Conservation (phyloP, 2,329 filamentous ascomycete genomes). For the Cladophialophora exuberans region DNA sequence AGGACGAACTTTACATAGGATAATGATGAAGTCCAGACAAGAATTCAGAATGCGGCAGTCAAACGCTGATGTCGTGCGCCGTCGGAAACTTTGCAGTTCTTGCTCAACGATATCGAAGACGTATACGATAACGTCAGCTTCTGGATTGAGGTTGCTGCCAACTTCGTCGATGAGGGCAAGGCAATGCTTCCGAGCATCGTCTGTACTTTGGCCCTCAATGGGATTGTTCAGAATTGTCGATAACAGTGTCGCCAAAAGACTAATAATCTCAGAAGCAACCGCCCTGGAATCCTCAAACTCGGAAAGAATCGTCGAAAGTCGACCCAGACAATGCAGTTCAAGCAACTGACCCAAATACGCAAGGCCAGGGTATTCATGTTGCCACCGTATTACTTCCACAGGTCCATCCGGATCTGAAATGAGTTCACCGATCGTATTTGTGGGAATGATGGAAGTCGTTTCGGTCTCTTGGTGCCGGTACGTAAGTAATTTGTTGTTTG, state of each 20-base stretch:
- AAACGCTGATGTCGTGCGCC: slow-evolving; percentile 65
- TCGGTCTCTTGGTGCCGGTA: slow-evolving; percentile 33
- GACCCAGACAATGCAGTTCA: slow-evolving; percentile 52
- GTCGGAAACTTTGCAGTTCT: slow-evolving; percentile 54
- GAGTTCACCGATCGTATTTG: slow-evolving; percentile 57
- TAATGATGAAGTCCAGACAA: slow-evolving; percentile 79
- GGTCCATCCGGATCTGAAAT: slow-evolving; percentile 74
- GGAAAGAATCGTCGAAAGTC: slow-evolving; percentile 50
- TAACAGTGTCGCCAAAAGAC: slow-evolving; percentile 72
- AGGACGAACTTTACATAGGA: slow-evolving; percentile 72
- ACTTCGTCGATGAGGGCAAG: slow-evolving; percentile 54
- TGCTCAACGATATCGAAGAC: slow-evolving; percentile 84
- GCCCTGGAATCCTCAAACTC: slow-evolving; percentile 59
- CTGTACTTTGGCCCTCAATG: slow-evolving; percentile 31
- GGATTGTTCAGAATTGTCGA: slow-evolving; percentile 39
- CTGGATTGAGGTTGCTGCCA: slow-evolving; percentile 51
- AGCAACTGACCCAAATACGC: slow-evolving; percentile 75
- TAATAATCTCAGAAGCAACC: slow-evolving; percentile 73
- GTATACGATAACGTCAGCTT: slow-evolving; percentile 74
- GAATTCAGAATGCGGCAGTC: slow-evolving; percentile 70
- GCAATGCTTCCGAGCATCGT: slow-evolving; percentile 39
- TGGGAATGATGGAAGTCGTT: slow-evolving; percentile 24
- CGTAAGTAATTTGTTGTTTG: slow-evolving; percentile 33
- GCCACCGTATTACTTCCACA: slow-evolving; percentile 75
- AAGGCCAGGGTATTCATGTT: slow-evolving; percentile 74